These are phyloP conservation scores for Protea cynaroides DNA, from an alignment of 164 flowering plant genomes.

Conservation along the genomic window DNA sequence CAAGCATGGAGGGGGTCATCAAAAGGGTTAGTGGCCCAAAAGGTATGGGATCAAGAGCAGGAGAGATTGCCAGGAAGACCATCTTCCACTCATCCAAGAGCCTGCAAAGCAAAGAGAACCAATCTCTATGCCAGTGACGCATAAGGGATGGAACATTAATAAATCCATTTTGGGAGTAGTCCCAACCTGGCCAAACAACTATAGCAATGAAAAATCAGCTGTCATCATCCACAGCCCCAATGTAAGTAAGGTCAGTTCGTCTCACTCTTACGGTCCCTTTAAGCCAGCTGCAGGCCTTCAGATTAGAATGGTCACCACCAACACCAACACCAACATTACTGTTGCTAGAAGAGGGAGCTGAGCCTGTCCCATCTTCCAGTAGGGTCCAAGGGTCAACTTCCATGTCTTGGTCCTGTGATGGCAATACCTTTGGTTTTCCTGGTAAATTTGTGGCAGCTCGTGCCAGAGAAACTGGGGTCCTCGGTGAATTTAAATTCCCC, in stretches of 20 bases:
- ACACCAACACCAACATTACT: slow-evolving; percentile 43
- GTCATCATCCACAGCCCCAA: slow-evolving; percentile 90
- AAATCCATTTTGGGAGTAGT: slow-evolving; percentile 18
- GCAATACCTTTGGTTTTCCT: slow-evolving; percentile 45
- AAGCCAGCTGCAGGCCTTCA: slow-evolving; percentile 80
- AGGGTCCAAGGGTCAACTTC: slow-evolving; percentile 92
- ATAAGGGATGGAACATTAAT: not conserved
- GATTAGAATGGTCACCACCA: slow-evolving; percentile 50
- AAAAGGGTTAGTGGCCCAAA: slow-evolving; percentile 27
- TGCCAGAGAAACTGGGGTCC: slow-evolving; percentile 22
- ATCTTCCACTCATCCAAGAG: not conserved
- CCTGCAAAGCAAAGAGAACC: not conserved
- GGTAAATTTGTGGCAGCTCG: slow-evolving; percentile 27
- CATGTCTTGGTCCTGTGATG: slow-evolving; percentile 46
- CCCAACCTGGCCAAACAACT: slow-evolving; percentile 18
- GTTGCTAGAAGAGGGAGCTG: slow-evolving; percentile 46
- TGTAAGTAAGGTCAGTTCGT: slow-evolving; percentile 82
- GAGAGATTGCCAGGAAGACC: not conserved
- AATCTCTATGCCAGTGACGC: slow-evolving; percentile 13
- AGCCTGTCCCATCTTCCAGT: slow-evolving; percentile 87
- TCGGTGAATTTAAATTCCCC: slow-evolving; percentile 26
- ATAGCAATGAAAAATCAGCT: slow-evolving; percentile 39
- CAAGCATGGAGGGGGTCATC: slow-evolving; percentile 11
- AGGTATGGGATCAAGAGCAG: slow-evolving; percentile 3
- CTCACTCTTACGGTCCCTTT: slow-evolving; percentile 90